Conservation (phyloP, 2,329 filamentous ascomycete species). For the Cladosporium sp. region DNA sequence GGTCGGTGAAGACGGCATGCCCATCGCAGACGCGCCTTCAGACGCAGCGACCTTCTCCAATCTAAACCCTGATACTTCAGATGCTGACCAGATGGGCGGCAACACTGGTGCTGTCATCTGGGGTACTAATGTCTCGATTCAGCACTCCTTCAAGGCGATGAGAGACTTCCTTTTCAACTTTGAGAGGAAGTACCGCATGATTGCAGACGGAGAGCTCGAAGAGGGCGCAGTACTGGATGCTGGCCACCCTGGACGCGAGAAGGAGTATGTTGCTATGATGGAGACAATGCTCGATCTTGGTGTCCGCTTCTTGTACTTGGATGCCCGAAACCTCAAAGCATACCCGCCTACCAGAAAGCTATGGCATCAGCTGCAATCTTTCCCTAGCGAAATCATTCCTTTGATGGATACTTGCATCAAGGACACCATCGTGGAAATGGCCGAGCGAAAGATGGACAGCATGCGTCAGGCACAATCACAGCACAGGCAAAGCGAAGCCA, state of each 20-base stretch:
- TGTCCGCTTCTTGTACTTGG: constrained; percentile 80
- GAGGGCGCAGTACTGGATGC: constrained; percentile 67
- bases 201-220: constrained; percentile 79
- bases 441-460: constrained; percentile 74
- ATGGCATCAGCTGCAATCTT: constrained; percentile 92
- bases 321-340: constrained; percentile 84
- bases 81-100: constrained; percentile 84
- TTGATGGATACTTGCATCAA: constrained; percentile 95
- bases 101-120: constrained; percentile 83
- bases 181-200: constrained; percentile 90
- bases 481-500: constrained; percentile 27
- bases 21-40: constrained; percentile 55
- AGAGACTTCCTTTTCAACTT: constrained; percentile 93
- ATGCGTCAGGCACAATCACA: constrained; percentile 48
- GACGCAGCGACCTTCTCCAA: constrained; percentile 67
- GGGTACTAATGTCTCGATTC: constrained; percentile 95
- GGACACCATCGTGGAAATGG: constrained; percentile 88
- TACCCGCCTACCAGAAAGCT: constrained; percentile 92
- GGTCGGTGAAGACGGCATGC: constrained; percentile 65
- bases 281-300: constrained; percentile 90
- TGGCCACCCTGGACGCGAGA: constrained; percentile 70
- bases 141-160: constrained; percentile 83
- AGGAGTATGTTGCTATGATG: constrained; percentile 81
- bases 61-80: constrained; percentile 80
- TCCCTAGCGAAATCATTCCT: constrained; percentile 93